Conservation (phyloP, 345 rosid species). For the Eucalyptus erythrocorys region DNA sequence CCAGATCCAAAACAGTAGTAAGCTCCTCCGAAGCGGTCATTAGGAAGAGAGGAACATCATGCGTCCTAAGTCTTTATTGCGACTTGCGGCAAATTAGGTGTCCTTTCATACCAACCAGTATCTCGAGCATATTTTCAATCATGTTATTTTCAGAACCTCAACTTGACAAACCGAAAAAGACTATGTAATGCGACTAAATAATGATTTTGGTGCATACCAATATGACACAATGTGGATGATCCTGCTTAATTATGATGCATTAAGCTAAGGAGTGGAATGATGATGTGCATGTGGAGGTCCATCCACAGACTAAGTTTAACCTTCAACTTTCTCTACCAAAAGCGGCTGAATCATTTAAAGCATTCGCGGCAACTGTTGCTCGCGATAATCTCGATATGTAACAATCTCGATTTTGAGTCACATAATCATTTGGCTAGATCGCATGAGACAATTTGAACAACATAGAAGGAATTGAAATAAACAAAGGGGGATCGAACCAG, state of each 20-base stretch:
- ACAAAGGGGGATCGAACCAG: background rate
- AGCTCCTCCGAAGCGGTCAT: background rate
- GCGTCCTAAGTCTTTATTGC: background rate
- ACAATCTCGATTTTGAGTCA: background rate
- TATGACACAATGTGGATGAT: background rate
- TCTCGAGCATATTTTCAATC: background rate
- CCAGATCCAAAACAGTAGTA: background rate
- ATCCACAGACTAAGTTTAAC: background rate
- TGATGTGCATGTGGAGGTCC: background rate
- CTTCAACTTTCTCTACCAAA: background rate
- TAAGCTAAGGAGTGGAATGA: background rate
- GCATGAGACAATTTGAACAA: background rate
- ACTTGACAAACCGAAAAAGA: background rate
- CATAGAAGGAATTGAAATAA: background rate
- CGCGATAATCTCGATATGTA: background rate
- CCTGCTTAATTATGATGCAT: background rate
- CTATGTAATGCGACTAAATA: background rate
- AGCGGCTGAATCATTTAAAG: background rate
- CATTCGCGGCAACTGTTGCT: background rate
- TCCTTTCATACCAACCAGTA: background rate
- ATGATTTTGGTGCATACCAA: background rate
- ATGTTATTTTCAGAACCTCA: background rate
- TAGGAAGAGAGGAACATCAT: background rate
- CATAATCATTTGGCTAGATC: background rate
- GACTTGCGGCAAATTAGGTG: background rate